Evolutionary conservation across 2,329 filamentous ascomycete species (phyloP).

Genomic region (Lachnellula hyalina): DNA sequence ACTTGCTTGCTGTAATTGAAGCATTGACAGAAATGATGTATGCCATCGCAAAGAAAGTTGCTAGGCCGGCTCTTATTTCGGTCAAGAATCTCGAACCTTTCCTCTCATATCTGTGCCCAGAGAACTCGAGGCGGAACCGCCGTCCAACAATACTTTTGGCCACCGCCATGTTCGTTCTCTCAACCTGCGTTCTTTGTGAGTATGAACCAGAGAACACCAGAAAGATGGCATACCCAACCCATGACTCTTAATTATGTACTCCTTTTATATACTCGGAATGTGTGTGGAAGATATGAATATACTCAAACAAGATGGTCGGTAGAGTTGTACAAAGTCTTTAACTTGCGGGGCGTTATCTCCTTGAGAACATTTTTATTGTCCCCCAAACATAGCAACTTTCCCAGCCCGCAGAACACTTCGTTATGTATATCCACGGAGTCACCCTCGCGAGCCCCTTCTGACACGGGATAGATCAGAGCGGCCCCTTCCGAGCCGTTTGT

Average conservation of each 20-base stretch:
- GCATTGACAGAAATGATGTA: slow-evolving; percentile 66
- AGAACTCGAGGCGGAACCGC: slow-evolving; percentile 77
- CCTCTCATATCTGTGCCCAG: slow-evolving; percentile 55
- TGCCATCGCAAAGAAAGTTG: slow-evolving; percentile 65
- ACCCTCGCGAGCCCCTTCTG: not conserved
- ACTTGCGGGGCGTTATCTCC: not conserved
- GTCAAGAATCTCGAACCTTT: slow-evolving; percentile 73
- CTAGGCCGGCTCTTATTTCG: slow-evolving; percentile 76
- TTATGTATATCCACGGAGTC: not conserved
- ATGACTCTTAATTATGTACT: slow-evolving; percentile 18
- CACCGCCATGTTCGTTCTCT: slow-evolving; percentile 39
- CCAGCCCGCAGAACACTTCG: not conserved
- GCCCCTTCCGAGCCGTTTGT: slow-evolving; percentile 11
- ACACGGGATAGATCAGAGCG: not conserved
- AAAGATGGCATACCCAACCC: slow-evolving; percentile 25
- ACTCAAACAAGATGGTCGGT: not conserved
- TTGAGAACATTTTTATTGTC: not conserved
- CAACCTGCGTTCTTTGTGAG: slow-evolving; percentile 19
- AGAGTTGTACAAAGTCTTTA: not conserved
- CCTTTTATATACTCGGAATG: slow-evolving; percentile 4
- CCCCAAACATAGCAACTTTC: not conserved
- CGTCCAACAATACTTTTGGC: slow-evolving; percentile 61
- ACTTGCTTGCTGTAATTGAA: slow-evolving; percentile 37
- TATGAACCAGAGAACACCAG: not conserved
- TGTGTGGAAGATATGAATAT: not conserved